A percentile compares a stretch with the other conserved stretches of the same genome.
phyloP scores from a whole-genome alignment of 2,329 filamentous ascomycete genomes.

The Phialocephala sp. region DNA sequence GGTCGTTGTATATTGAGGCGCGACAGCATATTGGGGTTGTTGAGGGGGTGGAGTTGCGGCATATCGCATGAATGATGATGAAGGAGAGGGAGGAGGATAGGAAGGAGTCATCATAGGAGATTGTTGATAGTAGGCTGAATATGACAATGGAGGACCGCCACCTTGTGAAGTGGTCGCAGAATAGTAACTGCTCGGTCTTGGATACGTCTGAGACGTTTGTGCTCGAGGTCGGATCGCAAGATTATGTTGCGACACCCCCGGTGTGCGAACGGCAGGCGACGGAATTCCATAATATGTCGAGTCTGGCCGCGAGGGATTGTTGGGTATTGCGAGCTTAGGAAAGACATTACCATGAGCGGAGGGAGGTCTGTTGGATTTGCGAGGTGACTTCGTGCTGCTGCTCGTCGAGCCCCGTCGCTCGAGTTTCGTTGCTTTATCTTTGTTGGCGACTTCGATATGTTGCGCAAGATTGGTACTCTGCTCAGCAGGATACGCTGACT shows the following conservation, averaged over 20 bases:
- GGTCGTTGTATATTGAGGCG: constrained; percentile 16
- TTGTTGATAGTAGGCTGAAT: constrained; percentile 34
- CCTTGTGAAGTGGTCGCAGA: constrained; percentile 23
- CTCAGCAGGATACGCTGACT: constrained; percentile 24
- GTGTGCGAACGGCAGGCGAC: constrained; percentile 14
- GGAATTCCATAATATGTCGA: constrained; percentile 37
- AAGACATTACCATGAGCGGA: constrained; percentile 30
- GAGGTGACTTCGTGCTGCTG: constrained; percentile 33
- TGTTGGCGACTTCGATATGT: constrained; percentile 28
- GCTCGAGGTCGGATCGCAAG: constrained; percentile 37
- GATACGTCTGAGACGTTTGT: constrained; percentile 32
- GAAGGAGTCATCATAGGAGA: constrained; percentile 24
- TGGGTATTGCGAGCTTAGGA: constrained; percentile 19
- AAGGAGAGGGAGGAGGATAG: constrained; percentile 31
- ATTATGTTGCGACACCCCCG: constrained; percentile 30
- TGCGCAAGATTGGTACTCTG: constrained; percentile 22
- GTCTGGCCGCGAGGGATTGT: constrained; percentile 21
- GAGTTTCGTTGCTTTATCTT: constrained; percentile 26
- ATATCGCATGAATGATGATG: constrained; percentile 31
- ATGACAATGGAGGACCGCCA: constrained; percentile 36
- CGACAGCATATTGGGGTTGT: constrained; percentile 17
- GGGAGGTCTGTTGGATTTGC: constrained; percentile 33
- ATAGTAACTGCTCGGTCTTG: constrained; percentile 35
- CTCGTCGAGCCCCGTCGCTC: constrained; percentile 37
- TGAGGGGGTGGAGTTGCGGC: constrained; percentile 23